These are phyloP conservation scores for Starmerella vitae DNA, from an alignment of 805 yeast genomes.

Conservation along the genomic window DNA sequence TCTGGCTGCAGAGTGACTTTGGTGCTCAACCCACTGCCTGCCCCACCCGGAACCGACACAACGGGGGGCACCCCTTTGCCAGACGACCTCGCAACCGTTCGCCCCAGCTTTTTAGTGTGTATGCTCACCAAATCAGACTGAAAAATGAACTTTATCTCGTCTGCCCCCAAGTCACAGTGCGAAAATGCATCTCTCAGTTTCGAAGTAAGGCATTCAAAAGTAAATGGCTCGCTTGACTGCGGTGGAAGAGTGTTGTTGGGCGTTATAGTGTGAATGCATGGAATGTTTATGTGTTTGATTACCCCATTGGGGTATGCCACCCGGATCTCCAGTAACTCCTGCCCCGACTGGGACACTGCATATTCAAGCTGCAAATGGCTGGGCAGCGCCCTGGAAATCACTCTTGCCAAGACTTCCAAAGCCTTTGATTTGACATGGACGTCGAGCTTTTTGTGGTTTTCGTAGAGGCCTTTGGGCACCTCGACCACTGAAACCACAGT, in stretches of 20 bases:
- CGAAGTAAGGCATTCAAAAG: constrained; percentile 15
- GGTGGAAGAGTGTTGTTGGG: constrained; percentile 6
- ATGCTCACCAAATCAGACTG: constrained; percentile 10
- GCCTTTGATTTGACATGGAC: constrained; percentile 16
- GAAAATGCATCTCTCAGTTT: constrained; percentile 14
- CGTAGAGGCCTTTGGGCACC: constrained; percentile 6
- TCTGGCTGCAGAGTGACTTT: constrained; percentile 14
- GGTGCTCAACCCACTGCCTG: constrained; percentile 15
- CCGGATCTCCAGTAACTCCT: constrained; percentile 10
- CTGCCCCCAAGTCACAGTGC: constrained; percentile 18
- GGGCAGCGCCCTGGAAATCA: constrained; percentile 6
- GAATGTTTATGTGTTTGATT: constrained; percentile 6
- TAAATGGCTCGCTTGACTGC: background rate
- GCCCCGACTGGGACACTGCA: constrained; percentile 5
- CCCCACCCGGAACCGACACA: constrained; percentile 7
- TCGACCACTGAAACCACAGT: constrained; percentile 8
- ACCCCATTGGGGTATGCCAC: constrained; percentile 4
- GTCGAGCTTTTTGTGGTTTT: constrained; percentile 5
- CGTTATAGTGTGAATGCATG: constrained; percentile 9
- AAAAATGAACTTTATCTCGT: constrained; percentile 16
- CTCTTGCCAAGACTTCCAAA: constrained; percentile 8
- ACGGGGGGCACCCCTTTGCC: background rate
- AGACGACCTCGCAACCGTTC: background rate
- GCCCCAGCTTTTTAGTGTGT: constrained; percentile 7
- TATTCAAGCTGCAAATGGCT: constrained; percentile 7